Conservation (phyloP, 2,329 filamentous ascomycete genomes). For the Colletotrichum sp. region DNA sequence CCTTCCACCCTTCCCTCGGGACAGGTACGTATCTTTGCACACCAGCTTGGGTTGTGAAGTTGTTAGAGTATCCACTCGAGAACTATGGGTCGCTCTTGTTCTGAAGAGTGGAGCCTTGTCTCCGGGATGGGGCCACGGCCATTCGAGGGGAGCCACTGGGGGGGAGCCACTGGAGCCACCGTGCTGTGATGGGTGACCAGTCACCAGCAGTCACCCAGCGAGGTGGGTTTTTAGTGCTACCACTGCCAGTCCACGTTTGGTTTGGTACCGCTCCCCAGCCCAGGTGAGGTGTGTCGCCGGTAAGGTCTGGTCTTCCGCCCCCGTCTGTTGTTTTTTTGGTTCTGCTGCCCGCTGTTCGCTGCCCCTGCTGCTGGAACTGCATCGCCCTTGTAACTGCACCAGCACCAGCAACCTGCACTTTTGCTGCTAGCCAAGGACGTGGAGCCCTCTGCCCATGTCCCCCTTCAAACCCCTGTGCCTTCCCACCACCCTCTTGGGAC, state of each 20-base stretch:
- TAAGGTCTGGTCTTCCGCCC: neutral
- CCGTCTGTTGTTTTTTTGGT: neutral
- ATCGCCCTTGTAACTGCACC: neutral
- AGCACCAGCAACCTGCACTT: neutral
- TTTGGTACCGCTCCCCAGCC: neutral
- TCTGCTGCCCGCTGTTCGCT: neutral
- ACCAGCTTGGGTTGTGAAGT: neutral
- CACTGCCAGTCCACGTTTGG: slow-evolving; percentile 16
- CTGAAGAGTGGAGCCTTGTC: neutral
- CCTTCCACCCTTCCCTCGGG: slow-evolving; percentile 1
- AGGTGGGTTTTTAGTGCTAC: slow-evolving; percentile 19
- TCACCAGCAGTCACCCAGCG: slow-evolving; percentile 6
- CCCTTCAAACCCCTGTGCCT: neutral
- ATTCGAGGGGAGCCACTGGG: slow-evolving; percentile 1
- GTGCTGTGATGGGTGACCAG: slow-evolving; percentile 8
- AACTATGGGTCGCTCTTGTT: neutral
- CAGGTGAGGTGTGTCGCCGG: neutral
- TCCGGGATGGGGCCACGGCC: slow-evolving; percentile 11
- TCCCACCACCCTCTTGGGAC: neutral
- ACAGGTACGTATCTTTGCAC: neutral
- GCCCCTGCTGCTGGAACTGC: neutral
- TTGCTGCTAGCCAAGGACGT: neutral
- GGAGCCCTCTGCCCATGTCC: neutral
- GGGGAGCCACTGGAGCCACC: neutral
- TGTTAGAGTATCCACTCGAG: neutral